Evolutionary conservation across 2,329 filamentous ascomycete species (phyloP), one percentile per base, ranked within the genome.

Genomic region (Colletotrichum sp.): DNA sequence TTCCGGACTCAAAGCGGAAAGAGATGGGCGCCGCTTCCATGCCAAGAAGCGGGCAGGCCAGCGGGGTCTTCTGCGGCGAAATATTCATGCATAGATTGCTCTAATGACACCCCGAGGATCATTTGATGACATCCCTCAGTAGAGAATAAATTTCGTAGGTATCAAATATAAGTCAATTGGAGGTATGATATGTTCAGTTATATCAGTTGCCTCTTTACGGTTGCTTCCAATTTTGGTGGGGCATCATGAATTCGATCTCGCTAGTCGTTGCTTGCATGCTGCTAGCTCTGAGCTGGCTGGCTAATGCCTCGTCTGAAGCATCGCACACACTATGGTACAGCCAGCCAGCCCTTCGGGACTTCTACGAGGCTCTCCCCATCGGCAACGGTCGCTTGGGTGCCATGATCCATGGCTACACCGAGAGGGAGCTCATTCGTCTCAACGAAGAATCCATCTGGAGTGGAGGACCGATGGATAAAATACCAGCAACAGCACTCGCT

Each of bases 371-470:
- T 7, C 65, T 86, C 1, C 85, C 84, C 3, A 79, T 87, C 57
- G 85, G 86, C 9, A 87, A 87, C 73, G 85, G 86, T n/a, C 81
- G 85, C 38, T 64, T 78, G 2, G 77, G 77, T 13, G 76, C 74
- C 57, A 85, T 86, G 82, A 77, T 86, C 21, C 83, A 84, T 74
- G 85, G 85, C 16, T 69, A 70, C 16, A 58, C 67, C 11, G 68
- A 67, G 38, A 72, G 79, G 3, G 86, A 87, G 73, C 76, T 82
- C 27, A 79, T 87, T 15, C 80, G 81, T 29, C 77, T 87, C 24
- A 87, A 87, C 65, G 85, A 87, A 75, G 84, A 87, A 70, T 85
- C 84, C 4, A 80, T 85, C n/a, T 86, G 84, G 84, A 84, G 81
- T 73, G 84, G 84, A 51, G 81, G 81, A 5, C 79, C 80, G 4